phyloP scores from a whole-genome alignment of 2,329 filamentous ascomycete species.

The Neofusicoccum sp. region DNA sequence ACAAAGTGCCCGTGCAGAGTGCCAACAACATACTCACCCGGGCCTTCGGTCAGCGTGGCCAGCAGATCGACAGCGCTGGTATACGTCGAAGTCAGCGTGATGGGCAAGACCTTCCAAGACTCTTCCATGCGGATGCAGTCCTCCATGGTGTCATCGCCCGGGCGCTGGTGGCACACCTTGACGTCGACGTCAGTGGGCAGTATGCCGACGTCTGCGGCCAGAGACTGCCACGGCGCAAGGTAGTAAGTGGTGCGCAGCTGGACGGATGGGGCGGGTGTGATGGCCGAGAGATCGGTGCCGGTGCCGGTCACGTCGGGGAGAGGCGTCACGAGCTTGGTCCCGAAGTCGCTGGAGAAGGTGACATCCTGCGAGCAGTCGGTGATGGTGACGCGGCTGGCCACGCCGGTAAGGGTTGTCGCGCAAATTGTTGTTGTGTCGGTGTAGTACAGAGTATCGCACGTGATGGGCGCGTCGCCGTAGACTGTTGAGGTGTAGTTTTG shows the following conservation, averaged over 20 bases:
- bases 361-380: slow-evolving; percentile 45
- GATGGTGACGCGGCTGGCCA: slow-evolving; percentile 42
- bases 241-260: slow-evolving; percentile 44
- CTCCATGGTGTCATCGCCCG: slow-evolving; percentile 35
- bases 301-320: slow-evolving; percentile 27
- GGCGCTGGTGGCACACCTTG: slow-evolving; percentile 39
- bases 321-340: slow-evolving; percentile 41
- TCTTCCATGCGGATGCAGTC: slow-evolving; percentile 42
- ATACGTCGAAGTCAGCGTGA: slow-evolving; percentile 38
- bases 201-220: slow-evolving; percentile 35
- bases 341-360: slow-evolving; percentile 47
- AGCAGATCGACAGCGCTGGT: slow-evolving; percentile 39
- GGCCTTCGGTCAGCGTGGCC: slow-evolving; percentile 35
- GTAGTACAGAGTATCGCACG: slow-evolving; percentile 43
- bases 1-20: slow-evolving; percentile 40
- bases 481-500: slow-evolving; percentile 35
- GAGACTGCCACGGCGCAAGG: slow-evolving; percentile 44
- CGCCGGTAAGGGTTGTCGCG: slow-evolving; percentile 42
- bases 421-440: slow-evolving; percentile 43
- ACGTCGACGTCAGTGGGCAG: slow-evolving; percentile 41
- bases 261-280: slow-evolving; percentile 40
- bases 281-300: slow-evolving; percentile 19
- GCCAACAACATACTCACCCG: slow-evolving; percentile 37
- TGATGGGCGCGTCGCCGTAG: slow-evolving; percentile 25
- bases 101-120: slow-evolving; percentile 41